Evolutionary conservation across 257 asterid genomes (phyloP), one percentile per base, ranked within the genome.

Genomic region (Buddleja alternifolia): DNA sequence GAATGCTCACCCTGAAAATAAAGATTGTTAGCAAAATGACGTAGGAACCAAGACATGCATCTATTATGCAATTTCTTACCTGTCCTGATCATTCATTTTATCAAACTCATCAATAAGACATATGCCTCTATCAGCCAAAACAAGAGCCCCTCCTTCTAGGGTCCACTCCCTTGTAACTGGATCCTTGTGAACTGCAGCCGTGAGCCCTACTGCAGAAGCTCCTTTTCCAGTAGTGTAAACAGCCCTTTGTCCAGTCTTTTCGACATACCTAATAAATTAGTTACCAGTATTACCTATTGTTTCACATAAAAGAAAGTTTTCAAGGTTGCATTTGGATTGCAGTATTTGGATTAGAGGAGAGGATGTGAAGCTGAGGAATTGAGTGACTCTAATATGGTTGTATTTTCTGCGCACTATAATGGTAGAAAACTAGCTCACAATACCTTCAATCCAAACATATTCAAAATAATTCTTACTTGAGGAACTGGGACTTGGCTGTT

Each of bases 121-220:
- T 76, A 94, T 87, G 77, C 99, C 99, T 86, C 96, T 89, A 83
- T 94, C 99, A 63, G 99, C 99, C 78, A 94, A 75, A 72, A 94
- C 99, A 72, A 94, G 95, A 61, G 99, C 97, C 67, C 99, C 99
- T 71, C 99, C 99, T 86, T 94, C 99, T 19, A 94, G 92, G 65
- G 97, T 94, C 99, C 99, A 94, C 75, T 94, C 99, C 75, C 97
- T 73, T 15, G 99, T 91, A 61, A 91, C 97, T 9, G 99, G 99
- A 71, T 94, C 99, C 86, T 91, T 94, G 86, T 91, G 97, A 71
- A 91, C 97, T 17, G 96, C 86, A 60, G 99, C 99, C n/a, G 99
- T 91, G 67, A 94, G 92, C 57, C 97, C 99, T 10, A 94, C 97
- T n/a, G 97, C 99, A 51, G 99, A 94, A 68, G 99, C 99, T 77